phyloP scores from a whole-genome alignment of 371 early-diverging fungal species.

The Mortierella sp. region DNA sequence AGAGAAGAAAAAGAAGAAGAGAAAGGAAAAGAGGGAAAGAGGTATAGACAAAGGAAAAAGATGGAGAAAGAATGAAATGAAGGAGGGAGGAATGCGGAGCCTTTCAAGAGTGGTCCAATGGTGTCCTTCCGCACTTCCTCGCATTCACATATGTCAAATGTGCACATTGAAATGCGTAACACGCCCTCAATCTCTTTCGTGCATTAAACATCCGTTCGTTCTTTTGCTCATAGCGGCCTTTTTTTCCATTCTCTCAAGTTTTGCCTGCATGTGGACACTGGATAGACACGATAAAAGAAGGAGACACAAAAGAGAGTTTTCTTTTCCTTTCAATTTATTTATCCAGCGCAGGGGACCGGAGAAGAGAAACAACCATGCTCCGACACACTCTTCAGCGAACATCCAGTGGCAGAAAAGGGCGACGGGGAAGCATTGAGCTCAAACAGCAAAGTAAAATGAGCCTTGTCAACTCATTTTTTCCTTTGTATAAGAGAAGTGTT shows the following conservation, averaged over 20 bases:
- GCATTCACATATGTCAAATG: not conserved
- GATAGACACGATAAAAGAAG: not conserved
- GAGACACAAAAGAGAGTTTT: not conserved
- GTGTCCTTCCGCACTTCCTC: not conserved
- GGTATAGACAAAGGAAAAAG: not conserved
- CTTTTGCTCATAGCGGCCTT: not conserved
- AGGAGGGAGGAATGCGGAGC: not conserved
- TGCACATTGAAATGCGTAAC: not conserved
- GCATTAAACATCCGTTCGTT: not conserved
- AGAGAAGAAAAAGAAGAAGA: not conserved
- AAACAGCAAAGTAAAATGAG: not conserved
- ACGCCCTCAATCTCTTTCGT: not conserved
- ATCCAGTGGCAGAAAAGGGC: not conserved
- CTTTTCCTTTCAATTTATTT: not conserved
- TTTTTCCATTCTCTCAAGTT: not conserved
- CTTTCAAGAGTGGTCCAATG: not conserved
- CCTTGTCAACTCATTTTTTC: not conserved
- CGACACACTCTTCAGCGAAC: not conserved
- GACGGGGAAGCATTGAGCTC: not conserved
- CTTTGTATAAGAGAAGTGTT: not conserved
- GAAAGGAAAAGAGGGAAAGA: not conserved
- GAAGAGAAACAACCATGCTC: not conserved
- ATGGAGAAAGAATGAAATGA: not conserved
- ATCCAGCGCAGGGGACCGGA: not conserved
- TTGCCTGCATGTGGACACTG: not conserved